Base-by-base conservation (phyloP, 805 yeast genomes). In the Yamadazyma scolyti region DNA sequence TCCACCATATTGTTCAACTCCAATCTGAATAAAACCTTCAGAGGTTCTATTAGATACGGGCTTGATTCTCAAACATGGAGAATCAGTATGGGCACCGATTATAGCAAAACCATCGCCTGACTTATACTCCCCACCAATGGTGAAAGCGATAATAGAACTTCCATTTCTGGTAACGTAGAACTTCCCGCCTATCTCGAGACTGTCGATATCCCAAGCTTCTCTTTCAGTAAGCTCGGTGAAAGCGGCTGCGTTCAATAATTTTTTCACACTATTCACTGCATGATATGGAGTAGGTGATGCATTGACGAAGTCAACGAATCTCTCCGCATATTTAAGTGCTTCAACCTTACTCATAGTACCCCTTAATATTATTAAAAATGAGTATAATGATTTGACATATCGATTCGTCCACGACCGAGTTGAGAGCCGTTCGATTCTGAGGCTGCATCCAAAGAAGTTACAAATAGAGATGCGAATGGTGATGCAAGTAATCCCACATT, bases 11-110 rank as follows among this genome's bases (percentile, higher is more conserved):
- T 81, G 75, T 58, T 93, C 97, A 7, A 93, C 95, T 22, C 96
- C 97, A 12, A 93, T 77, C 55, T 89, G 96, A 33, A 77, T 71
- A 48, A 78, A 90, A 1, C 95, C 95, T 46, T 84, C 89, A 11
- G 68, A 62, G 8, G 63, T 56, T 44, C 74, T 75, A 50, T 79
- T 77, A 15, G 95, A 83, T 18, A 82, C 67, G 9, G 98, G 98
- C 61, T 90, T 93, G 44, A 90, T 75, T 52, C 95, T 73, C 43
- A 90, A 67, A 19, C 86, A 78, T 8, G 97, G 97, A 4, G 95
- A 84, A 56, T 90, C 98, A 0, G 97, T 89, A 58, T 90, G 98
- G 2, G 96, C 96, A 11, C 97, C 98, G 20, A 89, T 82, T 31
- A 93, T 79, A 4, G 97, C 77, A 39, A 88, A 68, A 7, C 95